Base-by-base conservation (phyloP, 1,139 yeast genomes). In the Yamadazyma taylorii region DNA sequence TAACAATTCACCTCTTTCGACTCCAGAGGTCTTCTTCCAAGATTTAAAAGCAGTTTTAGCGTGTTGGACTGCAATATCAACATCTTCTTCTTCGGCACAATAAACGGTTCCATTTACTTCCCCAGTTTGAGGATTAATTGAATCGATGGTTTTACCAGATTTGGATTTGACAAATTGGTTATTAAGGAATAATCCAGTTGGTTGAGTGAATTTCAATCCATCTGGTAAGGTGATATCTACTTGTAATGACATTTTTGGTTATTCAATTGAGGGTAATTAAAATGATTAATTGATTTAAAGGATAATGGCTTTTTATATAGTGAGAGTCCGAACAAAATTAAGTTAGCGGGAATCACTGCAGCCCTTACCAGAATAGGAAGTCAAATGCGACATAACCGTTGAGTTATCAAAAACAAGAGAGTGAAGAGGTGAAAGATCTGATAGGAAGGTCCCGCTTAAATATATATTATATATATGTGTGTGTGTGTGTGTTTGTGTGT, bases 151-250 rank as follows among this genome's bases (percentile, higher is more conserved):
- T 53, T 79, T 75, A 24, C 88, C 88, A 14, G 77, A 61, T 43
- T 70, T 66, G 22, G 89, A 73, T 39, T 73, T 62, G 44, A 84
- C 83, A 55, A 82, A 87, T 60, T 85, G 86, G 58, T 85, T 85
- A 69, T 85, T 82, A 60, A 87, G 84, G 72, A 85, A 86, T 54
- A 87, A 70, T 41, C 95, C 95, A 13, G 84, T 68, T 45, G 95
- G 96, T 60, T 85, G 69, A 61, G 69, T 37, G 58, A 70, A 77
- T 36, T 66, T 66, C 38, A 60, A 54, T 34, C 85, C 85, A 41
- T 74, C 75, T 35, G 85, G 84, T 48, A 80, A 65, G 4, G 69
- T 62, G 42, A 79, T 67, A 40, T 72, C 71, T 51, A 60, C 56
- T 51, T 56, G 57, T 48, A 70, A 62, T 30, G 71, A 69, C 37